Percentiles rank a stretch among this genome's conserved stretches.
Conservation (phyloP, 345 rosid species). For the Trapa bicornis region DNA sequence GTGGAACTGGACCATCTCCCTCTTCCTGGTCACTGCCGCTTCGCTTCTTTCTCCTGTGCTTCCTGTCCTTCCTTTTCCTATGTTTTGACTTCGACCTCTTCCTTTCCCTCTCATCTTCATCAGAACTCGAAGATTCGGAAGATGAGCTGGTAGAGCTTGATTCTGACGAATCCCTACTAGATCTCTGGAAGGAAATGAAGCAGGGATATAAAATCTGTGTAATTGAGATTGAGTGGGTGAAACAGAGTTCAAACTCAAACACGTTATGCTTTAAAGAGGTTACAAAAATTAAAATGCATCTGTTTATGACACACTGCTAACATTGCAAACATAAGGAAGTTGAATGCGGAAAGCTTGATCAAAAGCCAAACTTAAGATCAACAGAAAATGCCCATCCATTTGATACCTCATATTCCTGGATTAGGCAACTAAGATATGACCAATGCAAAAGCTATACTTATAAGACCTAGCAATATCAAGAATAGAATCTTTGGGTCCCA, state of each 20-base stretch:
- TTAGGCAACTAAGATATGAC: too few relatives aligned
- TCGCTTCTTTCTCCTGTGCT: conserved; percentile 52
- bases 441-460: too few relatives aligned
- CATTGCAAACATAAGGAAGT: too few relatives aligned
- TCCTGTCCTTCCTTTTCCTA: conserved; percentile 60
- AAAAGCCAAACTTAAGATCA: too few relatives aligned
- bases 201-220: background rate
- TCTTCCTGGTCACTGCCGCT: conserved; percentile 33
- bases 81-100: conserved; percentile 78
- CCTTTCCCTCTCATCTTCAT: conserved; percentile 58
- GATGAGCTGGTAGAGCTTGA: conserved; percentile 54
- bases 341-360: too few relatives aligned
- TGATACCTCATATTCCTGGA: too few relatives aligned
- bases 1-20: conserved; percentile 70
- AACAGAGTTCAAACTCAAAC: background rate
- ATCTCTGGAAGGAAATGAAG: conserved; percentile 38
- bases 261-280: too few relatives aligned
- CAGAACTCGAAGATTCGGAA: conserved; percentile 64
- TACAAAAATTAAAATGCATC: too few relatives aligned
- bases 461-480: too few relatives aligned
- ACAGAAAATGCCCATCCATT: too few relatives aligned
- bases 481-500: too few relatives aligned
- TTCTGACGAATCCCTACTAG: conserved; percentile 44
- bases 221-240: background rate
- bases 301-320: too few relatives aligned